Evolutionary conservation across 371 early-diverging fungal species (phyloP).

Genomic region (Dinochytrium kinnereticum): DNA sequence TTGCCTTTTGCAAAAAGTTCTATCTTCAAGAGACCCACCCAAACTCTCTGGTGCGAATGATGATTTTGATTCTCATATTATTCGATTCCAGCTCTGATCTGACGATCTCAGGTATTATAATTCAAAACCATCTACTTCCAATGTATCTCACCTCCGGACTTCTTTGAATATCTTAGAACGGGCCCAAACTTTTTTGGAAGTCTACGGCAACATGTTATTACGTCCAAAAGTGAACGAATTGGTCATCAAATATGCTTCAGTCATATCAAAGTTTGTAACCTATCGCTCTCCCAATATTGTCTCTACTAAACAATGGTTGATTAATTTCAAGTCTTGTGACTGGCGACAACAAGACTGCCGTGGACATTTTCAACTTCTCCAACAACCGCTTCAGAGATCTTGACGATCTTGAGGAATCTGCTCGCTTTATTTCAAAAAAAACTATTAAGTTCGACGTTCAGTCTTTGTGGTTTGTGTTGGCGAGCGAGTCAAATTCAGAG

Average conservation of each 20-base stretch:
- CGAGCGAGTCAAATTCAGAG: background rate
- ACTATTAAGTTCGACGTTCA: slow-evolving; percentile 41
- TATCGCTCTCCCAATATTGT: too few species aligned
- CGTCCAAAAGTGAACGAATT: slow-evolving; percentile 43
- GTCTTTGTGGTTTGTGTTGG: slow-evolving; percentile 46
- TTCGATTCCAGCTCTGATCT: slow-evolving; percentile 34
- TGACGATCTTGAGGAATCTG: slow-evolving; percentile 59
- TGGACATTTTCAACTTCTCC: slow-evolving; percentile 39
- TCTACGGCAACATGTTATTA: slow-evolving; percentile 52
- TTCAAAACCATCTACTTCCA: background rate
- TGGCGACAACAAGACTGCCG: slow-evolving; percentile 33
- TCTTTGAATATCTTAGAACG: too few species aligned
- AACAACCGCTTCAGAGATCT: slow-evolving; percentile 51
- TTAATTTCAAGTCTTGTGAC: too few species aligned
- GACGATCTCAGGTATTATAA: slow-evolving; percentile 22
- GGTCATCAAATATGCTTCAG: slow-evolving; percentile 18
- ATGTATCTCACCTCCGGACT: too few species aligned
- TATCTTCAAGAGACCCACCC: slow-evolving; percentile 53
- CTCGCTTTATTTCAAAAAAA: slow-evolving; percentile 49
- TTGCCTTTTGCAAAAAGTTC: slow-evolving; percentile 44
- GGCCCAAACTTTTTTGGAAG: slow-evolving; percentile 51
- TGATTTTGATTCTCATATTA: slow-evolving; percentile 46
- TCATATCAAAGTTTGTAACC: too few species aligned
- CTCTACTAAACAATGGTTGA: too few species aligned
- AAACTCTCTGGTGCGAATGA: slow-evolving; percentile 43